Conservation (phyloP, 768 basidiomycete species). For the Coprinopsis sp. region DNA sequence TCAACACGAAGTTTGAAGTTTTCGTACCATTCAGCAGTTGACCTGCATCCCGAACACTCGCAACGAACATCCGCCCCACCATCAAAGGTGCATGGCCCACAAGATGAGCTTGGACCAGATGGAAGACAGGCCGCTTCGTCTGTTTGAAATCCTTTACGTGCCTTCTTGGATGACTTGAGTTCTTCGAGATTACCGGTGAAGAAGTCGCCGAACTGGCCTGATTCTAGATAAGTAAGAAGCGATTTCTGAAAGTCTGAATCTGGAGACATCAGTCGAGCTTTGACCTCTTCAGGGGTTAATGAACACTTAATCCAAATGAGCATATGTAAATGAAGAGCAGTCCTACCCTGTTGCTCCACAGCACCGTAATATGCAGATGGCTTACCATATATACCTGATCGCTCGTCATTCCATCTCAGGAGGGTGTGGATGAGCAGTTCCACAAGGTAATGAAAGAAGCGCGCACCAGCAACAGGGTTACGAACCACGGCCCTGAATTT, state of each 20-base stretch:
- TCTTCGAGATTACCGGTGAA: conserved; percentile 19
- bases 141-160: too few relatives aligned
- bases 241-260: conserved; percentile 17
- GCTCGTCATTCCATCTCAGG: neutral
- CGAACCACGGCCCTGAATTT: neutral
- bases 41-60: neutral
- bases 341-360: conserved; percentile 28
- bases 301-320: conserved; percentile 25
- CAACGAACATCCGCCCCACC: neutral
- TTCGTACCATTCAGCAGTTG: neutral
- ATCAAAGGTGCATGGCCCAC: too few relatives aligned
- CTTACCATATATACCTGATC: neutral
- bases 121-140: too few relatives aligned
- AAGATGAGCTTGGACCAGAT: too few relatives aligned
- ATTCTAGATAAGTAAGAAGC: conserved; percentile 22
- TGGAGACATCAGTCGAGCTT: conserved; percentile 19
- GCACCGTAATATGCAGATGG: conserved; percentile 24
- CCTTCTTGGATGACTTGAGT: too few relatives aligned
- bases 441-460: neutral
- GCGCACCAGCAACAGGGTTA: neutral
- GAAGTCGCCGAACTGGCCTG: conserved; percentile 25
- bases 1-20: neutral
- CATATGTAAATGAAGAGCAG: conserved; percentile 27
- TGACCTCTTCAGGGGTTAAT: conserved; percentile 28
- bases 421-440: neutral